Percentiles rank a stretch among this genome's conserved stretches.
These are phyloP conservation scores for Pelargonium australe DNA, from an alignment of 441 rosid genomes.

Conservation along the genomic window DNA sequence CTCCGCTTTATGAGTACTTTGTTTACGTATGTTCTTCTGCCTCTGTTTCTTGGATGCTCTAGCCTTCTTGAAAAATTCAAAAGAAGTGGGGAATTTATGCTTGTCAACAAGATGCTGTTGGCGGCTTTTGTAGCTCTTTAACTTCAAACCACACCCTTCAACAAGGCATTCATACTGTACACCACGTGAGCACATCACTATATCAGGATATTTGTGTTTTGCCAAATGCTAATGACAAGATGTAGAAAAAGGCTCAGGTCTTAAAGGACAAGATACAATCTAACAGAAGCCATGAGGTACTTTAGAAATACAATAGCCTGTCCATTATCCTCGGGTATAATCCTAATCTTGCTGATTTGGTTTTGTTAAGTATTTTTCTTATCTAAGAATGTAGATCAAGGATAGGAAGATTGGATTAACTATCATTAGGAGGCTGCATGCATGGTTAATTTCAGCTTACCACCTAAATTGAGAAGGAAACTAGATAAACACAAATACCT, in stretches of 20 bases:
- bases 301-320: too few relatives aligned
- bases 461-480: not conserved
- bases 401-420: not conserved
- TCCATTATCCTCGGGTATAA: too few relatives aligned
- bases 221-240: not conserved
- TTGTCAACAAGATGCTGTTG: constrained; percentile 81
- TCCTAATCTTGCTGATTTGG: too few relatives aligned
- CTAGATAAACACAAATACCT: not conserved
- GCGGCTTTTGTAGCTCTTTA: constrained; percentile 66
- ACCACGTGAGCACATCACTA: constrained; percentile 10
- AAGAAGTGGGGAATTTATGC: constrained; percentile 82
- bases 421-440: not conserved
- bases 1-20: constrained; percentile 27
- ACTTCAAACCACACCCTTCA: constrained; percentile 80
- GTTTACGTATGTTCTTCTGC: constrained; percentile 51
- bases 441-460: not conserved
- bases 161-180: constrained; percentile 84
- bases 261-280: too few relatives aligned
- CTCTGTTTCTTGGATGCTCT: constrained; percentile 71
- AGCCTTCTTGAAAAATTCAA: constrained; percentile 68
- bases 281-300: too few relatives aligned
- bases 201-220: not conserved
- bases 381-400: not conserved
- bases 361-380: too few relatives aligned
- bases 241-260: not conserved